Base-by-base conservation (phyloP, 202 grass and related monocot species). In the Carex arenaria region DNA sequence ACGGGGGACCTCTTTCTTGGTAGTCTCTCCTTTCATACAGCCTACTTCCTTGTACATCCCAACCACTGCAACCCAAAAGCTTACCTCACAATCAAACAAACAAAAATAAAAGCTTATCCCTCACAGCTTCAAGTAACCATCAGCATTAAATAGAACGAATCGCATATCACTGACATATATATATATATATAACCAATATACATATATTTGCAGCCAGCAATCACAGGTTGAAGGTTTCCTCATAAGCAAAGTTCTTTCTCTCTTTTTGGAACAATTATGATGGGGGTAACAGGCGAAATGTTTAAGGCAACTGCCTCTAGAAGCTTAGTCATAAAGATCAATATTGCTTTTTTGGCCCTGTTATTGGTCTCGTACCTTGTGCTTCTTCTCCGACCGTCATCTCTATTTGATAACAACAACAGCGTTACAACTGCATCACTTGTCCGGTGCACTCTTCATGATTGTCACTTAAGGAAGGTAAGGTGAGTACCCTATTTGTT, bases 401-500 rank as follows among this genome's bases (percentile, higher is more conserved):
- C 31, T 13, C 51, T 87, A 20, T 90, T 87, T 86, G 91, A 87
- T 13, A 83, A 51, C 71, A 30, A 88, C 79, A 83, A 87, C 69
- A 87, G 88, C 81, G 57, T 14, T 49, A 61, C 85, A 53, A 82
- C 89, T 32, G 23, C 91, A 1, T 97, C 94, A 5, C 87, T 97
- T 54, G 87, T 92, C 78, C 91, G 89, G 31, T 97, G 94, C 82
- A 90, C 87, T 85, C 87, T 94, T 85, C 91, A 82, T 81, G 89
- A 90, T 42, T 93, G 91, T 14, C 91, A 87, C 86, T 80, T 87
- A 80, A 87, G 87, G 82, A 94, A 94, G 91, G 94, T 97, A 97
- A 94, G 94, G 94, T 97, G 86, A 86, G 85, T 86, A 89, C 86
- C 64, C 30, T 45, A 80, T 76, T 67, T 32, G 31, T 78, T 15